Conservation (phyloP, 179 eudicot genomes). For the Sideroxylon spinosum region DNA sequence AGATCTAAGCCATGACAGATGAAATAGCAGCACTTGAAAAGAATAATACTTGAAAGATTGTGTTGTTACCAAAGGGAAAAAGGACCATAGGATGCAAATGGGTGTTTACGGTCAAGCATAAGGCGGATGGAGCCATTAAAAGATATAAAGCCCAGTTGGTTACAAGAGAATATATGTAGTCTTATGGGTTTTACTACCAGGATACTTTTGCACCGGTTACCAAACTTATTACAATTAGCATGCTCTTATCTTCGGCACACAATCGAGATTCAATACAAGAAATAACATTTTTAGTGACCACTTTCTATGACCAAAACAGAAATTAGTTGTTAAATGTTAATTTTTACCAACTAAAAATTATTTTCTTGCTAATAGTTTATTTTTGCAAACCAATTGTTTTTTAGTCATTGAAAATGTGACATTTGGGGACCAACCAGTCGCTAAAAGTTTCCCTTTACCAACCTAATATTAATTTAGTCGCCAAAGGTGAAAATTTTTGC, state of each 20-base stretch:
- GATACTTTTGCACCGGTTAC: not conserved
- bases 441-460: no score
- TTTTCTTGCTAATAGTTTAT: no score
- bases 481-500: no score
- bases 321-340: no score
- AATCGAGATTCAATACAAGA: not conserved
- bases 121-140: slow-evolving; percentile 12
- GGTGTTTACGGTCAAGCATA: slow-evolving; percentile 9
- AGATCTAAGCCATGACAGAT: slow-evolving; percentile 3
- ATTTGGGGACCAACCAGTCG: no score
- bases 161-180: not conserved
- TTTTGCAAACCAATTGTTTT: no score
- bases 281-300: no score
- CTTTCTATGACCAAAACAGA: no score
- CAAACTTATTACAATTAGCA: slow-evolving; percentile 2
- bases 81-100: slow-evolving; percentile 4
- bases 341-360: no score
- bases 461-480: no score
- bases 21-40: slow-evolving; percentile 12
- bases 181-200: not conserved
- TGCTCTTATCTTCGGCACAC: not conserved
- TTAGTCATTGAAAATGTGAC: no score
- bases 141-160: not conserved
- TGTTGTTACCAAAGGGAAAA: not conserved
- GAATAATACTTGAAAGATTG: slow-evolving; percentile 7